Evolutionary conservation across 2,329 filamentous ascomycete genomes (phyloP), one percentile per base, ranked within the genome.

Genomic region (Penicillium sp.): DNA sequence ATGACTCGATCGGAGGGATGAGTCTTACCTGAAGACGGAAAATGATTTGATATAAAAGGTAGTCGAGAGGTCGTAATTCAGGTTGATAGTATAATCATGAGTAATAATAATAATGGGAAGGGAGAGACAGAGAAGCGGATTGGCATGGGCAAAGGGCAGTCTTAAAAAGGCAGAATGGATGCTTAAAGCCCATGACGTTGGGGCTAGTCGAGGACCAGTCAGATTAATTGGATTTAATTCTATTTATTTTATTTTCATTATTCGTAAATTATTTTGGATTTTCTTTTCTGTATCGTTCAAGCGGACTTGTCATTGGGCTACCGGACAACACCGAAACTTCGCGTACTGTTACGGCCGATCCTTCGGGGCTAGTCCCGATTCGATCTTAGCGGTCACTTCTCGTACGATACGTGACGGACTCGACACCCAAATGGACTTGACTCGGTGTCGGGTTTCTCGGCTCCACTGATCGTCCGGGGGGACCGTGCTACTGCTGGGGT

Each of bases 1-100:
- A 66, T 68, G 64, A 69, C 65, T 70, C 65, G 67, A 65, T 62
- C 66, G 66, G 66, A 60, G 44, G 33, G 44, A 30, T 44, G 53
- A 51, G 58, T 60, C 58, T 57, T 57, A 57, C 54, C 33, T 26
- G 54, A 45, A 13, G n/a, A 4, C 7, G n/a, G 24, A 26, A 12
- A 42, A 28, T 26, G 35, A 54, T 38, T 42, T 44, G 49, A 40
- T 26, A 47, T 15, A 40, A 19, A 13, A 30, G 33, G 44, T 7
- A 12, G 19, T 26, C 30, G 26, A 37, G n/a, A 17, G 22, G 33
- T n/a, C n/a, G n/a, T n/a, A 37, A 59, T 45, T 55, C 28, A 40
- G n/a, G 28, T 55, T 24, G 33, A 50, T 55, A n/a, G 37, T 40
- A 55, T 60, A 50, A 56, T 51, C 33, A 56, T 45, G 44, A 56